Evolutionary conservation across 2,329 filamentous ascomycete genomes (phyloP), one percentile per base, ranked within the genome.

Genomic region (Tolypocladium inflatum): DNA sequence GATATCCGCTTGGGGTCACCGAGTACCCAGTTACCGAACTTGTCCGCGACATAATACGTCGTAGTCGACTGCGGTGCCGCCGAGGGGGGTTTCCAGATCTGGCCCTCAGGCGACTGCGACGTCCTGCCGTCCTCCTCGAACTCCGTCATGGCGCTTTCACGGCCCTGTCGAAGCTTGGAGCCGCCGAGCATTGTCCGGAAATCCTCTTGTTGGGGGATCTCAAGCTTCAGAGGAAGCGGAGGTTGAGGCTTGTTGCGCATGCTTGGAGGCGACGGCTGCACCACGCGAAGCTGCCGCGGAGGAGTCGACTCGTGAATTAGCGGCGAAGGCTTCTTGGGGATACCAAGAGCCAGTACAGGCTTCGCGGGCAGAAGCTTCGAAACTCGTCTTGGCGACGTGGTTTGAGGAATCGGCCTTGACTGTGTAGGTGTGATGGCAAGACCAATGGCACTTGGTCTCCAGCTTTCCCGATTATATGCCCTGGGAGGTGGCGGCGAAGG

Each of bases 21-120:
- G 9, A 81, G 70, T 19, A 80, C 73, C 80, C 80, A 83, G 64
- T 83, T 82, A 1, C 80, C 78, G 62, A 73, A 73, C 65, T 74
- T 77, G 64, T 83, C 80, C 39, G 79, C 75, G 53, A 81, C 73
- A 62, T 81, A 83, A 51, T 76, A 74, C 0, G 76, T 74, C 2
- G 74, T 73, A 0, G 76, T 76, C 2, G 78, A 77, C 45, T 72
- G 69, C 1, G 78, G 76, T 23, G 74, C 76, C 2, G 71, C 71
- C 2, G 76, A 73, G 0, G 79, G 78, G 7, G 78, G 79, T 15
- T 77, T 71, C 80, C 80, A 83, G 52, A 81, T 75, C 57, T 77
- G 74, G n/a, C 62, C 74, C 64, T 55, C 73, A 30, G 65, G 67
- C 4, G 72, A 69, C 53, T 65, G 52, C 51, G 74, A 70, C 63